These are phyloP conservation scores for Zhuliangozyma parablackwelliae DNA, from an alignment of 1,139 yeast species.

Conservation along the genomic window DNA sequence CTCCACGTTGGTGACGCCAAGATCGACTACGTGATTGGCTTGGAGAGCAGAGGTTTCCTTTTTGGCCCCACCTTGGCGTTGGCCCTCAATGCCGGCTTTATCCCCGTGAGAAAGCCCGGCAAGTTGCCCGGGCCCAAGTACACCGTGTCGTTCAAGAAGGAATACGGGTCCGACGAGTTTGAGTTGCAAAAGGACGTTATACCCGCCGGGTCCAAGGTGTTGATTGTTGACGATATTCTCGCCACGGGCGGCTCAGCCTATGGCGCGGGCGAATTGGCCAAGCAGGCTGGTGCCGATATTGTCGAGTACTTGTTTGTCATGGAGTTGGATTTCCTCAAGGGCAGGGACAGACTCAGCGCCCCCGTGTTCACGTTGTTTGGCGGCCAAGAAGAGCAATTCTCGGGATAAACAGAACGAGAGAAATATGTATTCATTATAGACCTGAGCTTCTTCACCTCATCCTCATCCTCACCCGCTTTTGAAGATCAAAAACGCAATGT, in stretches of 20 bases:
- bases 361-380: constrained; percentile 83
- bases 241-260: constrained; percentile 97
- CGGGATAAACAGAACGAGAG: neutral
- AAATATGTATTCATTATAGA: neutral
- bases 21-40: constrained; percentile 86
- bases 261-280: constrained; percentile 87
- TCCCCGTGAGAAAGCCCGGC: constrained; percentile 93
- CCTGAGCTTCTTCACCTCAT: constrained; percentile 11
- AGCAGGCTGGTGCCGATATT: constrained; percentile 60
- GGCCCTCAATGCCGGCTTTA: constrained; percentile 83
- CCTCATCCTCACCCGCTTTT: constrained; percentile 66
- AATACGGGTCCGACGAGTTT: constrained; percentile 85
- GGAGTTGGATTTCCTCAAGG: constrained; percentile 93
- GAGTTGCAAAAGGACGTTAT: constrained; percentile 85
- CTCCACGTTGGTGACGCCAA: constrained; percentile 63
- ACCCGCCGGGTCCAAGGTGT: constrained; percentile 73
- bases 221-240: constrained; percentile 90
- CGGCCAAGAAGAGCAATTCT: constrained; percentile 62
- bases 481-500: constrained; percentile 75
- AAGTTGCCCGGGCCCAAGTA: constrained; percentile 85
- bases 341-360: constrained; percentile 81
- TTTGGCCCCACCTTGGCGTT: constrained; percentile 95
- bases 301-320: constrained; percentile 81
- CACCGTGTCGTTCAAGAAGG: constrained; percentile 77
- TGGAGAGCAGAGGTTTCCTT: constrained; percentile 94